Conservation (phyloP, 2,329 filamentous ascomycete species). For the Zasmidium citrigriseum region DNA sequence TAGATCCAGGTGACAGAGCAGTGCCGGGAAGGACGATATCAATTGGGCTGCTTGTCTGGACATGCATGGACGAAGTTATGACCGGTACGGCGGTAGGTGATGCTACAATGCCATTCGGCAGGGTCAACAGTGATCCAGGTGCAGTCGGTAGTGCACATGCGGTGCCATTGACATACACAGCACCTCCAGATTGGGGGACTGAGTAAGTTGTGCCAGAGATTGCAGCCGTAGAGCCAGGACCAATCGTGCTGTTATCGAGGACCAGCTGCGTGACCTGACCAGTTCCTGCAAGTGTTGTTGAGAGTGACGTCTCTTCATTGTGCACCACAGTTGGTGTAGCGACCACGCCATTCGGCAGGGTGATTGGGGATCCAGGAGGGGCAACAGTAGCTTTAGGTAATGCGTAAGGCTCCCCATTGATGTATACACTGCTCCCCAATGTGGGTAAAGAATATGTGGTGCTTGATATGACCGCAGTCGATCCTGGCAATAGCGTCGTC, state of each 20-base stretch:
- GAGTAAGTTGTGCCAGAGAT: background rate
- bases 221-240: background rate
- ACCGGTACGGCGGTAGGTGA: background rate
- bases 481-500: background rate
- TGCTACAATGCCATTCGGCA: background rate
- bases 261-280: background rate
- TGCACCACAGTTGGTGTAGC: background rate
- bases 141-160: background rate
- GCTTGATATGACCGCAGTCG: background rate
- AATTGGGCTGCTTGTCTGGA: background rate
- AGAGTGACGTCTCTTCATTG: background rate
- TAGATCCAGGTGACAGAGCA: background rate
- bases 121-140: background rate
- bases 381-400: background rate
- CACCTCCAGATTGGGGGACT: background rate
- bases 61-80: background rate
- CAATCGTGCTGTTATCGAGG: background rate
- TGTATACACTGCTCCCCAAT: background rate
- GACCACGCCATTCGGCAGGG: background rate
- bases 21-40: background rate
- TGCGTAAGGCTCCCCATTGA: background rate
- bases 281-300: background rate
- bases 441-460: background rate
- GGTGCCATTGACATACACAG: background rate
- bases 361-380: background rate